phyloP scores from a whole-genome alignment of 495 filamentous ascomycete species.

The Patellaria atrata region DNA sequence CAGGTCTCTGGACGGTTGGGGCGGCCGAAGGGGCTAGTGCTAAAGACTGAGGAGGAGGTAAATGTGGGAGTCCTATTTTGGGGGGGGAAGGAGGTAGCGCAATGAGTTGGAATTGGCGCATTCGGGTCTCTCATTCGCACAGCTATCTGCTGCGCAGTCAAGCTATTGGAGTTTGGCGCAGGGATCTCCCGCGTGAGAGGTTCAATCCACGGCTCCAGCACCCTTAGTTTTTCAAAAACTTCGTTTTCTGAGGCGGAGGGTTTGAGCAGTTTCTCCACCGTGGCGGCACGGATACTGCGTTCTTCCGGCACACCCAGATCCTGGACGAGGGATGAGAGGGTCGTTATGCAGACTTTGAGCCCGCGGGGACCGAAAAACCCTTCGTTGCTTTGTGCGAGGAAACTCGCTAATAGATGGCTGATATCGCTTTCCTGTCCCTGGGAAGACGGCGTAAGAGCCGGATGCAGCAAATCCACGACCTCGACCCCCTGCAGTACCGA shows the following conservation, averaged over 20 bases:
- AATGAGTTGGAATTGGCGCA: neutral
- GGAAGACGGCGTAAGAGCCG: neutral
- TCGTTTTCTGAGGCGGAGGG: slow-evolving; percentile 1
- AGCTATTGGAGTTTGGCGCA: neutral
- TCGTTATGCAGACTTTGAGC: slow-evolving; percentile 6
- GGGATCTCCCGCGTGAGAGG: slow-evolving; percentile 9
- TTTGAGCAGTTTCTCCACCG: slow-evolving; percentile 5
- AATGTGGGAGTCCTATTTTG: neutral
- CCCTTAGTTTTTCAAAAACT: too few relatives aligned
- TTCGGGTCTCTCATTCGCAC: slow-evolving; percentile 1
- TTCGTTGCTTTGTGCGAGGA: slow-evolving; percentile 11
- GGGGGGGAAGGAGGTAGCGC: neutral
- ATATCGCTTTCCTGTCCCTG: neutral
- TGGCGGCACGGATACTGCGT: slow-evolving; percentile 10
- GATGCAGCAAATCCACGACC: too few relatives aligned
- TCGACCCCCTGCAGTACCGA: neutral
- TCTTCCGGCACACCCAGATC: slow-evolving; percentile 10
- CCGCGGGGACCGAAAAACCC: slow-evolving; percentile 17
- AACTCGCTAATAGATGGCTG: slow-evolving; percentile 6
- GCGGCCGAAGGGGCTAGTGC: neutral
- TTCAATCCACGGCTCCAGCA: slow-evolving; percentile 14
- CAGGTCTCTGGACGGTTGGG: slow-evolving; percentile 2
- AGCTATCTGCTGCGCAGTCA: slow-evolving; percentile 8
- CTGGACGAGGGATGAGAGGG: slow-evolving; percentile 6
- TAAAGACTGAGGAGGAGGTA: neutral